Evolutionary conservation across 2,329 filamentous ascomycete genomes (phyloP), one percentile per base, ranked within the genome.

Genomic region (Beauveria varroae): DNA sequence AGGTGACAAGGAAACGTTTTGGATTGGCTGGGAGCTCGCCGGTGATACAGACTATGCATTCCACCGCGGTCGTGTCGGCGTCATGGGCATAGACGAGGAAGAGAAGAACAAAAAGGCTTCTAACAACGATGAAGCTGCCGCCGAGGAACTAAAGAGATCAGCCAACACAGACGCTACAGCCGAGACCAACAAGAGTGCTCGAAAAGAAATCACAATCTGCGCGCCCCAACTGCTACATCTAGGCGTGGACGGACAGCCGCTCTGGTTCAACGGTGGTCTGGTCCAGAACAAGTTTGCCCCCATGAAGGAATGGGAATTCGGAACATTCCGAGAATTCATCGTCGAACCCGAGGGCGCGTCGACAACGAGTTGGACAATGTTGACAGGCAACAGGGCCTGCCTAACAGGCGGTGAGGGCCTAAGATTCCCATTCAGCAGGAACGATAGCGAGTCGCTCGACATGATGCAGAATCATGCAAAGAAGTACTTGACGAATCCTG

Each of bases 1-100:
- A 58, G 56, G 56, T 22, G 56, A 58, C 24, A 58, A 58, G 22
- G 56, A 58, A 24, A 58, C 56, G 2, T 58, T 58, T 22, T 58
- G 56, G 46, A 49, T 58, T 30, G 56, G 56, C 22, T 58, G 46
- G 56, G 56, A 58, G 6, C 56, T 58, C 18, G 56, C 43, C 3
- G 56, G 56, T 3, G 56, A 58, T n/a, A 51, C 56, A 3, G 56
- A 51, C 22, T 58, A 58, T 26, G 56, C 56, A 5, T 58, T 58
- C 16, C 56, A 58, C 18, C 46, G 47, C 10, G 56, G 56, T 18
- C 8, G 34, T 12, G 56, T 58, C 18, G 56, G 46, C 18, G 56
- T 51, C 22, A 58, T 58, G 56, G 56, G 56, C 28, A 7, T 49
- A 8, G 55, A 44, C 16, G 54, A 57, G 37, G 20, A 57, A 16